Evolutionary conservation across 495 filamentous ascomycete species (phyloP).

Genomic region (Pseudomonodictys pantanalensis): DNA sequence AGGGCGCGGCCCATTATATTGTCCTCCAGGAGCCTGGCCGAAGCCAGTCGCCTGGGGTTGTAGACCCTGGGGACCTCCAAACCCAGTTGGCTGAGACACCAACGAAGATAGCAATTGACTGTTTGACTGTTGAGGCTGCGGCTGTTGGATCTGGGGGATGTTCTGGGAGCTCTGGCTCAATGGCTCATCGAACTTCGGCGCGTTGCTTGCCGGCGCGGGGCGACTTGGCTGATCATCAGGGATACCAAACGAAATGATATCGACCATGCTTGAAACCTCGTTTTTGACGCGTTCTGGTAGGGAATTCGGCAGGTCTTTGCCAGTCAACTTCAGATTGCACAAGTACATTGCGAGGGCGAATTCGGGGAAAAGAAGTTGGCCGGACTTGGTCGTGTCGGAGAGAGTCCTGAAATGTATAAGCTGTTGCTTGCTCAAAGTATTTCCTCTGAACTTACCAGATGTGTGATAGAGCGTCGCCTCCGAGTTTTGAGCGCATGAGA

Average conservation of each 20-base stretch:
- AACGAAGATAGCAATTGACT: slow-evolving; percentile 74
- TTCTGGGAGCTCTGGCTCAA: slow-evolving; percentile 60
- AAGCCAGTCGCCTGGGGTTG: slow-evolving; percentile 55
- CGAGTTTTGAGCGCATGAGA: slow-evolving; percentile 78
- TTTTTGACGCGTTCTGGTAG: slow-evolving; percentile 87
- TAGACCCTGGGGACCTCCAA: slow-evolving; percentile 54
- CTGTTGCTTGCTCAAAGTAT: background rate
- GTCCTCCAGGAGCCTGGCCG: slow-evolving; percentile 57
- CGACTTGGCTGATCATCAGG: slow-evolving; percentile 66
- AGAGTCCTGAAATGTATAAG: slow-evolving; percentile 62
- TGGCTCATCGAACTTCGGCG: slow-evolving; percentile 71
- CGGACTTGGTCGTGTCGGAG: slow-evolving; percentile 95
- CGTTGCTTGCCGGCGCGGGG: slow-evolving; percentile 57
- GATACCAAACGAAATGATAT: slow-evolving; percentile 96
- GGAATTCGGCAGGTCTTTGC: slow-evolving; percentile 69
- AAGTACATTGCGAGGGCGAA: slow-evolving; percentile 99
- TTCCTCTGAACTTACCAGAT: slow-evolving; percentile 65
- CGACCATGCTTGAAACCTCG: slow-evolving; percentile 99
- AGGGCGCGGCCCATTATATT: slow-evolving; percentile 73
- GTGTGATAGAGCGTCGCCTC: slow-evolving; percentile 75
- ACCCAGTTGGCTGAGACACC: slow-evolving; percentile 70
- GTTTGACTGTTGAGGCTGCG: slow-evolving; percentile 78
- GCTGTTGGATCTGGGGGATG: slow-evolving; percentile 77
- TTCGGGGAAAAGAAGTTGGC: slow-evolving; percentile 95
- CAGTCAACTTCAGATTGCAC: slow-evolving; percentile 87